Conservation (phyloP, 2,329 filamentous ascomycete species). For the Metarhizium rileyi region DNA sequence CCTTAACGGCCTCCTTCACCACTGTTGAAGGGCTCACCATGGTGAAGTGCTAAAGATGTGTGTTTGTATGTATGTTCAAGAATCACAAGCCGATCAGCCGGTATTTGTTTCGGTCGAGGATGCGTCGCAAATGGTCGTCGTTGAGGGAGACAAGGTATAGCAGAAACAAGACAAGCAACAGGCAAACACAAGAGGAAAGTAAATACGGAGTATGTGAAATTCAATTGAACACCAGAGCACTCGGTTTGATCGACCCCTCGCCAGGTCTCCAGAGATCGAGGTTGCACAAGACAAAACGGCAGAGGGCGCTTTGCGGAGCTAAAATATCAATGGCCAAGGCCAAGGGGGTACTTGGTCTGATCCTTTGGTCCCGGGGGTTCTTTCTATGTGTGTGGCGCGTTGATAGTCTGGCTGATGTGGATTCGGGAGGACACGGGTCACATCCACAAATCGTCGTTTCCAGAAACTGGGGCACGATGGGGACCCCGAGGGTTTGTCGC, state of each 20-base stretch:
- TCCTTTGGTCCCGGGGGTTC: not conserved
- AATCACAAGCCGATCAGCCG: not conserved
- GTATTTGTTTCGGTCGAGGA: not conserved
- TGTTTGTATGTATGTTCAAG: not conserved
- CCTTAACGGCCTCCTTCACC: conserved; percentile 66
- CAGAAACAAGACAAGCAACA: not conserved
- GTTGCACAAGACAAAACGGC: not conserved
- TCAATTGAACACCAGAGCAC: not conserved
- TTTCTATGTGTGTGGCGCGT: not conserved
- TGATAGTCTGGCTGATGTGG: conserved; percentile 1
- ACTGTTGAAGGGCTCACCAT: conserved; percentile 31
- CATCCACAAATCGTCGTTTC: not conserved
- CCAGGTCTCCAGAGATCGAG: not conserved
- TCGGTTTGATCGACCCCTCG: not conserved
- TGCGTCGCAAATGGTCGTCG: not conserved
- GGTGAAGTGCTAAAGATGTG: conserved; percentile 7
- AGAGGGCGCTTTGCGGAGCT: conserved; percentile 1
- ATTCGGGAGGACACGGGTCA: conserved; percentile 6
- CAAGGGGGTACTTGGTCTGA: not conserved
- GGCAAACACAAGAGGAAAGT: not conserved
- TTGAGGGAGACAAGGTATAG: not conserved
- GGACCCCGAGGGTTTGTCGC: not conserved
- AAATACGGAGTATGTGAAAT: too few species aligned
- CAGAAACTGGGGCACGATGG: not conserved
- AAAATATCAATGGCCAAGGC: not conserved